These are phyloP conservation scores for Lipomyces mesembrius DNA, from an alignment of 805 yeast species.

Conservation along the genomic window DNA sequence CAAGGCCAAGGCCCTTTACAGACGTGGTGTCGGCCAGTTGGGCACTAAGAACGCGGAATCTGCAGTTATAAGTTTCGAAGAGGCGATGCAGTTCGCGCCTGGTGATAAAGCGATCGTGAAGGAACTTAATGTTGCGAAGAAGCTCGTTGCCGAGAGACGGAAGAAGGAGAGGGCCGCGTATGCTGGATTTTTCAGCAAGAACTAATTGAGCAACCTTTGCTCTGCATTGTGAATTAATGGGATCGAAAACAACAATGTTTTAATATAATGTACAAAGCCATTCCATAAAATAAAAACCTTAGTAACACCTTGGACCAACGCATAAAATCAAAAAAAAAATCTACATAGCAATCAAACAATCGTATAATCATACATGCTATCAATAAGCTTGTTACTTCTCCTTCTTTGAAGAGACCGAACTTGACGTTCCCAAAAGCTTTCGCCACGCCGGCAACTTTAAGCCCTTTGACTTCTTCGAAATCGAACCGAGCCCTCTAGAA, in stretches of 20 bases:
- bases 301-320: neutral
- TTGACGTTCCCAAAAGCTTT: constrained; percentile 18
- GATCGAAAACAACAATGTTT: neutral
- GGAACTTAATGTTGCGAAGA: constrained; percentile 40
- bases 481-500: constrained; percentile 21
- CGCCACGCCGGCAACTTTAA: constrained; percentile 21
- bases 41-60: constrained; percentile 67
- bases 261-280: neutral
- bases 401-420: constrained; percentile 43
- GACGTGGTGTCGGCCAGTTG: constrained; percentile 79
- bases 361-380: neutral
- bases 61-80: constrained; percentile 68
- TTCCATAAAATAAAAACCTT: neutral
- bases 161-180: constrained; percentile 48
- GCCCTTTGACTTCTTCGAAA: constrained; percentile 24
- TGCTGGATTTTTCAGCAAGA: constrained; percentile 46
- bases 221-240: neutral
- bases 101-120: constrained; percentile 45
- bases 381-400: neutral
- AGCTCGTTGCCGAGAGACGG: constrained; percentile 32
- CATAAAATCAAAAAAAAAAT: neutral
- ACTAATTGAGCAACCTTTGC: neutral
- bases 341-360: neutral
- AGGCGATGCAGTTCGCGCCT: constrained; percentile 69
- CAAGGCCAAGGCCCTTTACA: constrained; percentile 81